Base-by-base conservation (phyloP, 148 eudicot genomes). In the Silene conica region DNA sequence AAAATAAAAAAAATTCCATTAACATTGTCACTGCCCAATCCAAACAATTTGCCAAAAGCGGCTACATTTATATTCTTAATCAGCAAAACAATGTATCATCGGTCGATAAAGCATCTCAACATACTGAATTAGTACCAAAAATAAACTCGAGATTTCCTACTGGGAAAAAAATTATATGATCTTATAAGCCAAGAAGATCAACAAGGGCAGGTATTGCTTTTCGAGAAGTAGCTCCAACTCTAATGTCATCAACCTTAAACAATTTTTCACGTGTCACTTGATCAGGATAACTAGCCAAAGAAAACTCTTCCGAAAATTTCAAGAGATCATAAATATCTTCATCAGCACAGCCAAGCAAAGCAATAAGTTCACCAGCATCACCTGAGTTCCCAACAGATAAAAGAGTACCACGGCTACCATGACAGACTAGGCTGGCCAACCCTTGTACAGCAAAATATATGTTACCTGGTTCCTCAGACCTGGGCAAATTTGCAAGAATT, bases 391-490 rank as follows among this genome's bases (percentile, higher is more conserved):
- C 97, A 78, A 94, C 93, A 64, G 98, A 91, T 62, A 94, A 81
- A 76, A 94, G 96, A 73, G 98, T 94, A 54, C 97, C 98, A 63
- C 96, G 82, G 87, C 97, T 94, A 66, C 98, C 97, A 77, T 94
- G 84, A 74, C 98, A 94, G 70, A 91, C 97, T 21, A 91, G 85
- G 75, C 98, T 94, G 76, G 96, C 89, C 80, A 92, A 78, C 68
- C 86, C 96, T 84, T 94, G 98, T 58, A 97, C 98, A 38, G 97
- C 93, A 85, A 89, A 94, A 80, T 94, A 94, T 83, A 90, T 88
- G 79, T 83, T 86, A 59, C 92, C 87, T 28, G 90, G 75, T 68
- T 91, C 98, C 73, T 94, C 98, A 63, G 93, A 87, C 83, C 85
- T 89, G 80, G 90, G 77, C 71, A 94, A 73, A 82, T 84, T 94